A percentile compares a stretch with the other conserved stretches of the same genome.
Conservation (phyloP, 768 basidiomycete genomes). For the Leccinum subgranulosum region DNA sequence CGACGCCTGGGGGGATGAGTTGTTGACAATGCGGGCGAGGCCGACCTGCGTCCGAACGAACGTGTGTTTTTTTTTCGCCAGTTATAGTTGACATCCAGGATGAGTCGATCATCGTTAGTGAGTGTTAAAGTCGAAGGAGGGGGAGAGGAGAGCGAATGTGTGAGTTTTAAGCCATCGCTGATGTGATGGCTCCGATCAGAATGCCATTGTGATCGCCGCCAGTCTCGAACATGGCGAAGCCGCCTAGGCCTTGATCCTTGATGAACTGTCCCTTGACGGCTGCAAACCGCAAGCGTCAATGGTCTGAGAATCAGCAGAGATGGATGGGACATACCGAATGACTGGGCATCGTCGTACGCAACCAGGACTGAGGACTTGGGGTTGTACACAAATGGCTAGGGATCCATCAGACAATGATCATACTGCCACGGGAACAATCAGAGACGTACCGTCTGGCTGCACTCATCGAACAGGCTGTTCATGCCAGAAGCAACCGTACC, state of each 20-base stretch:
- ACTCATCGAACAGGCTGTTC: conserved; percentile 53
- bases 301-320: background rate
- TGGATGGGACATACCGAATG: conserved; percentile 44
- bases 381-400: conserved; percentile 68
- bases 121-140: conserved; percentile 8
- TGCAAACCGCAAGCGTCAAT: conserved; percentile 11
- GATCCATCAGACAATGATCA: conserved; percentile 1
- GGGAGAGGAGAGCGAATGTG: conserved; percentile 5
- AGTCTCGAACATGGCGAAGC: conserved; percentile 46
- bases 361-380: conserved; percentile 50
- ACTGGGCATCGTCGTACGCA: conserved; percentile 61
- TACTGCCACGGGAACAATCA: background rate
- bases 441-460: conserved; percentile 67
- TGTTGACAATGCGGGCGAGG: background rate
- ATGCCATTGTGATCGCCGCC: conserved; percentile 40
- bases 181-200: conserved; percentile 33
- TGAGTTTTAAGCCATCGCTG: conserved; percentile 21
- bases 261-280: conserved; percentile 45
- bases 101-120: conserved; percentile 22
- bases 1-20: conserved; percentile 16
- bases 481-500: conserved; percentile 54
- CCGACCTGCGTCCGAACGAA: conserved; percentile 8
- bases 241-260: conserved; percentile 30
- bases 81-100: conserved; percentile 8
- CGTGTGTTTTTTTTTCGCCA: background rate